Evolutionary conservation across 1,139 yeast species (phyloP).

Genomic region (Hemisphaericaspora subhashii): DNA sequence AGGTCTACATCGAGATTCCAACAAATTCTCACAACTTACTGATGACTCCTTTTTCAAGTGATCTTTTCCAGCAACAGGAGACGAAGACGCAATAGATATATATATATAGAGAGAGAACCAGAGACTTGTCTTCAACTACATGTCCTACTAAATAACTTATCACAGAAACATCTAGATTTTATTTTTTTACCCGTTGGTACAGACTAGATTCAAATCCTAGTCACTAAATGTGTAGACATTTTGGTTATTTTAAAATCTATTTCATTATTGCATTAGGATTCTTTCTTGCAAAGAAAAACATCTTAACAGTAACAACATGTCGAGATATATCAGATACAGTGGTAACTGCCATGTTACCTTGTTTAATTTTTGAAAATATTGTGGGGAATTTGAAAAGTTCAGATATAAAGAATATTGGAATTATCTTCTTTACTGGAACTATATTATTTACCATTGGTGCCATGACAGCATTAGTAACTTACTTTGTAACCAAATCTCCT

Average conservation of each 20-base stretch:
- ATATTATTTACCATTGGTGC: conserved; percentile 43
- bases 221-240: too few species aligned
- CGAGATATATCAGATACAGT: conserved; percentile 72
- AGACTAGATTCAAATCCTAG: too few species aligned
- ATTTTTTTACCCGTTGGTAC: too few species aligned
- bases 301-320: conserved; percentile 71
- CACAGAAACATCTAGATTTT: too few species aligned
- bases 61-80: too few species aligned
- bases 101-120: too few species aligned
- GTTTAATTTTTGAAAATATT: conserved; percentile 75
- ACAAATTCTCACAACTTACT: too few species aligned
- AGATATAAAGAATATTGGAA: conserved; percentile 75
- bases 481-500: conserved; percentile 53
- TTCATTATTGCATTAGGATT: conserved; percentile 72
- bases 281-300: conserved; percentile 60
- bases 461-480: conserved; percentile 32
- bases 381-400: conserved; percentile 67
- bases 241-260: conserved; percentile 80
- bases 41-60: too few species aligned
- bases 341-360: conserved; percentile 73
- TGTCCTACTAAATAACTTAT: too few species aligned
- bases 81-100: too few species aligned
- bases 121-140: too few species aligned
- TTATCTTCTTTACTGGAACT: conserved; percentile 58
- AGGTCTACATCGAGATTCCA: too few species aligned